Base-by-base conservation (phyloP, 345 rosid genomes). In the Punica granatum region DNA sequence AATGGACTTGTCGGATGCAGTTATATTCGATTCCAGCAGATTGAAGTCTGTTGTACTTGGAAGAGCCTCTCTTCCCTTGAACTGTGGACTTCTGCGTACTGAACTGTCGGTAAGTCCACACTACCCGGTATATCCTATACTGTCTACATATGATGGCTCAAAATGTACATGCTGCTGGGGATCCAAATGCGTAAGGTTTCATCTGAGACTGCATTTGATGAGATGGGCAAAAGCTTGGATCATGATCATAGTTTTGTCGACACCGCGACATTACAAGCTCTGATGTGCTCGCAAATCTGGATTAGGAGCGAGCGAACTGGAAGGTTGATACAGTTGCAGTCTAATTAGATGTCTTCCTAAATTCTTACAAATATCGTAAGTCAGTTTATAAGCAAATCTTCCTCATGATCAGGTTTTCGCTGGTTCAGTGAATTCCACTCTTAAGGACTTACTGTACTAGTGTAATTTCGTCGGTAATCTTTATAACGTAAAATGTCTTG, bases 201-300 rank as follows among this genome's bases (percentile, higher is more conserved):
- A 13, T 30, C 76, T 6, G 81, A 72, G 39, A 75, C 77, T 15
- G 80, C 82, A 60, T 75, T 85, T 25, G 70, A 66, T 70, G 70
- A 25, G 21, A 70, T 77, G 46, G 80, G 83, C 59, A 76, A 82
- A 61, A 78, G 65, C 66, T 73, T 88, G 26, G 79, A 78, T 72
- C 76, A 70, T 41, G 73, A 85, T 8, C 84, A 89, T 79, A 69
- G 81, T 63, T 75, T 79, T 21, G 74, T 84, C 54, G 75, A 73
- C 42, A 82, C 89, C 9, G 58, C 77, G 64, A 86, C 85, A 1
- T 76, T 86, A 28, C 90, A 86, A 67, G 89, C 87, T 60, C 73
- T 88, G 84, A 79, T 81, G 81, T 88, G 94, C 76, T 81, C 86
- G 7, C 87, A 80, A 69, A 89, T 86, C 79, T 88, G 90, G 90